Evolutionary conservation across 768 basidiomycete species (phyloP).

Genomic region (Termitomyces sp.): DNA sequence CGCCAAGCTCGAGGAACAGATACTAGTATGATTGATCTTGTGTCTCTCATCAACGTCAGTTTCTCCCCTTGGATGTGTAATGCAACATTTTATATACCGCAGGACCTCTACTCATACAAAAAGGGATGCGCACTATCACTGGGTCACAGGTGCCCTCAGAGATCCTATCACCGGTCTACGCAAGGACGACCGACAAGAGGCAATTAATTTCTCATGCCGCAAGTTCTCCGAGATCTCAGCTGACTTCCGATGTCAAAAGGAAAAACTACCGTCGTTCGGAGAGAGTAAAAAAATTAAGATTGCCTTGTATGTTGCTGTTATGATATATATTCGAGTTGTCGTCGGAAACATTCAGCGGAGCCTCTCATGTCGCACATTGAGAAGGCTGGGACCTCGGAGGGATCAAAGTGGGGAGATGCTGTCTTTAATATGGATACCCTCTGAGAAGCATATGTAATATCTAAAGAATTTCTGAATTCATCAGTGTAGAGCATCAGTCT

Average conservation of each 20-base stretch:
- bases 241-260: neutral
- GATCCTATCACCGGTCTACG: neutral
- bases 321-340: conserved; percentile 6
- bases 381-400: neutral
- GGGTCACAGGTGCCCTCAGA: conserved; percentile 5
- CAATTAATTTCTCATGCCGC: conserved; percentile 2
- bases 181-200: conserved; percentile 1
- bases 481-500: too few species aligned
- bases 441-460: neutral
- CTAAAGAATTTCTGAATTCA: too few species aligned
- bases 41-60: neutral
- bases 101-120: conserved; percentile 10
- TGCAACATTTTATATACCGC: neutral
- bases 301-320: neutral
- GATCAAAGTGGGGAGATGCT: conserved; percentile 1
- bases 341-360: conserved; percentile 10
- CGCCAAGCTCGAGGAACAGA: neutral
- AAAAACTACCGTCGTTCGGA: conserved; percentile 2
- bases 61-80: neutral
- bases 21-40: neutral
- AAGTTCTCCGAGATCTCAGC: conserved; percentile 3
- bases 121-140: conserved; percentile 9
- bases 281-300: neutral
- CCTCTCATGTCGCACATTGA: conserved; percentile 2
- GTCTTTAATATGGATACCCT: conserved; percentile 4